Conservation (phyloP, 1,284 basidiomycete species). For the Amylostereum areolatum region DNA sequence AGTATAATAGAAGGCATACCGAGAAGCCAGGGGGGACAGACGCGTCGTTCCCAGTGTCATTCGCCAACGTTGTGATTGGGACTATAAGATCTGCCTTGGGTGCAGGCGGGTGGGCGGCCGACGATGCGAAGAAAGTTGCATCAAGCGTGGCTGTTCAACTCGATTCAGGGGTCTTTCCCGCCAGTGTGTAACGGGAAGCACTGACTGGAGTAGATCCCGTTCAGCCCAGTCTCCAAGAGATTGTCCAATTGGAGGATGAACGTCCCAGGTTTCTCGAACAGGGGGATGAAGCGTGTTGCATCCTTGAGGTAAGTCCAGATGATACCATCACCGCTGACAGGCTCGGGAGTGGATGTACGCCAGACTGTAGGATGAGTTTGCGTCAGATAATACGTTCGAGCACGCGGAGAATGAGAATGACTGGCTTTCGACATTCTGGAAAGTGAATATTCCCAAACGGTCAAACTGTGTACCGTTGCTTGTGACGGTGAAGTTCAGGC, state of each 20-base stretch:
- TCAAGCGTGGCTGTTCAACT: slow-evolving; percentile 49
- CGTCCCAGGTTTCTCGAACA: slow-evolving; percentile 59
- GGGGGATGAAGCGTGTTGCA: slow-evolving; percentile 63
- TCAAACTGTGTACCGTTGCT: slow-evolving; percentile 77
- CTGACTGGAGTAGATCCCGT: slow-evolving; percentile 66
- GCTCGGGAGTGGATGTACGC: slow-evolving; percentile 77
- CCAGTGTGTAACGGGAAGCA: slow-evolving; percentile 3
- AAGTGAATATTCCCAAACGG: slow-evolving; percentile 65
- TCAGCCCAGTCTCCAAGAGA: slow-evolving; percentile 46
- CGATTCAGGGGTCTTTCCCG: neutral
- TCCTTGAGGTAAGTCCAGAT: slow-evolving; percentile 79
- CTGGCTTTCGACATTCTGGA: slow-evolving; percentile 71
- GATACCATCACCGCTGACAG: slow-evolving; percentile 59
- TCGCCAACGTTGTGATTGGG: slow-evolving; percentile 58
- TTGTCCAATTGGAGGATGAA: slow-evolving; percentile 74
- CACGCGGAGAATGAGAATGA: slow-evolving; percentile 1
- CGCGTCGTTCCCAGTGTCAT: slow-evolving; percentile 56
- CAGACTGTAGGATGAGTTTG: slow-evolving; percentile 40
- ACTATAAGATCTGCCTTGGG: slow-evolving; percentile 59
- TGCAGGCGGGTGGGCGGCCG: slow-evolving; percentile 46
- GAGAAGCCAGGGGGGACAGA: slow-evolving; percentile 69
- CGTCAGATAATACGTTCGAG: neutral
- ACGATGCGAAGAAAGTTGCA: slow-evolving; percentile 67
- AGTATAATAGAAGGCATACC: slow-evolving; percentile 30
- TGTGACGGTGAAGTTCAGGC: slow-evolving; percentile 71